Evolutionary conservation across 2,329 filamentous ascomycete genomes (phyloP).

Genomic region (Monosporascus sp.): DNA sequence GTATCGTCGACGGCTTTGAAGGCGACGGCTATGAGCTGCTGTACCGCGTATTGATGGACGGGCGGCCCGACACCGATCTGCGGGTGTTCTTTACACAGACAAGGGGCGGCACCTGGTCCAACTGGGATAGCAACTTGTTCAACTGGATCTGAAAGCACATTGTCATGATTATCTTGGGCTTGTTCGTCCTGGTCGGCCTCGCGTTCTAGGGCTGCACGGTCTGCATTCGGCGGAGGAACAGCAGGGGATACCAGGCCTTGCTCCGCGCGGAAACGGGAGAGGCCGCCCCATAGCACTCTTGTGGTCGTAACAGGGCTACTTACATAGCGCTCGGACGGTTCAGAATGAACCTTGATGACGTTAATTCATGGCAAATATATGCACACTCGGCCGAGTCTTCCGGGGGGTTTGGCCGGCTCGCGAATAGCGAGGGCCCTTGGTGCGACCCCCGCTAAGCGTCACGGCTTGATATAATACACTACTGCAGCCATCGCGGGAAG

Average conservation of each 20-base stretch:
- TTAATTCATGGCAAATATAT: too few relatives aligned
- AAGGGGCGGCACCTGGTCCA: slow-evolving; percentile 22
- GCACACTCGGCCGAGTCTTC: too few relatives aligned
- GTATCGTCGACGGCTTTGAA: slow-evolving; percentile 16
- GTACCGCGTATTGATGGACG: slow-evolving; percentile 24
- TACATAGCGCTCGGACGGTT: too few relatives aligned
- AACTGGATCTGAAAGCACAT: slow-evolving; percentile 22
- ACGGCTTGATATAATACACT: too few relatives aligned
- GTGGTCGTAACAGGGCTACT: too few relatives aligned
- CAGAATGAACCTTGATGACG: too few relatives aligned
- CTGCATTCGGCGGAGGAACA: not conserved
- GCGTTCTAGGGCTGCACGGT: not conserved
- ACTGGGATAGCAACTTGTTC: slow-evolving; percentile 25
- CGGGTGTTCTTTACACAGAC: slow-evolving; percentile 25
- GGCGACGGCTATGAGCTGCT: slow-evolving; percentile 9
- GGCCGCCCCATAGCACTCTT: too few relatives aligned
- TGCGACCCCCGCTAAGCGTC: too few relatives aligned
- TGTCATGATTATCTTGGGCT: slow-evolving; percentile 6
- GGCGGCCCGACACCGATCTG: slow-evolving; percentile 14
- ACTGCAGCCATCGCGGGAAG: too few relatives aligned
- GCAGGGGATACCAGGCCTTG: not conserved
- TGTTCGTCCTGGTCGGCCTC: not conserved
- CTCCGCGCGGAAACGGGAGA: not conserved
- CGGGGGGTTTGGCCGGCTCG: too few relatives aligned
- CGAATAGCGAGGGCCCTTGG: too few relatives aligned